Base-by-base conservation (phyloP, 257 asterid species). In the Lithospermum erythrorhizon region DNA sequence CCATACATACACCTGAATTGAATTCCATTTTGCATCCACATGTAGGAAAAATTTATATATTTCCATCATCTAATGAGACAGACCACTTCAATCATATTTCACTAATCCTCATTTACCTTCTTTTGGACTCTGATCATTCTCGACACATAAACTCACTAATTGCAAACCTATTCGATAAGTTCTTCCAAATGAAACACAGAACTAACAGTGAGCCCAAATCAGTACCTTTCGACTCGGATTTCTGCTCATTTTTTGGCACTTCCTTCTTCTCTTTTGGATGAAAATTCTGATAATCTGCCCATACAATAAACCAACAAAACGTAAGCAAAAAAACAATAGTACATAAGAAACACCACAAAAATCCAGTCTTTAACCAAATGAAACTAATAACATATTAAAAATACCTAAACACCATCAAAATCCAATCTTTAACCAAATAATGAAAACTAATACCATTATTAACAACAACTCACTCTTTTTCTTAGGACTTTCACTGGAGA, bases 401-500 rank as follows among this genome's bases (percentile, higher is more conserved):
- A 25, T 25, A 25, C 29, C 5, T 25, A 25, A 25, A 2, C 29
- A 25, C 29, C 29, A 25, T 25, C 2, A 15, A 25, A n/a, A 13
- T 22, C 19, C 27, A 68, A 29, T 18, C 6, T 37, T 45, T n/a
- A 14, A 54, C 73, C 49, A 25, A 25, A 25, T 25, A 25, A 25
- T 25, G 32, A 27, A 27, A 27, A 5, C 32, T 27, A 27, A 27
- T 10, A 35, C 1, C 45, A 6, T 35, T 13, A 35, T 35, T 35
- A 30, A 30, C 52, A 61, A 27, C 56, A 27, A 23, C 83, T 72
- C 7, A 86, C 94, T 80, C 68, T 80, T 89, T 71, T 89, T 86
- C 84, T 89, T 82, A 0, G 95, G 95, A 63, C 76, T 61, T 74
- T 75, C 85, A 61, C 76, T 73, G 56, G 75, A 80, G 84, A 83